A percentile compares a stretch with the other conserved stretches of the same genome.
Conservation (phyloP, 495 filamentous ascomycete species). For the Margaritispora aquatica region DNA sequence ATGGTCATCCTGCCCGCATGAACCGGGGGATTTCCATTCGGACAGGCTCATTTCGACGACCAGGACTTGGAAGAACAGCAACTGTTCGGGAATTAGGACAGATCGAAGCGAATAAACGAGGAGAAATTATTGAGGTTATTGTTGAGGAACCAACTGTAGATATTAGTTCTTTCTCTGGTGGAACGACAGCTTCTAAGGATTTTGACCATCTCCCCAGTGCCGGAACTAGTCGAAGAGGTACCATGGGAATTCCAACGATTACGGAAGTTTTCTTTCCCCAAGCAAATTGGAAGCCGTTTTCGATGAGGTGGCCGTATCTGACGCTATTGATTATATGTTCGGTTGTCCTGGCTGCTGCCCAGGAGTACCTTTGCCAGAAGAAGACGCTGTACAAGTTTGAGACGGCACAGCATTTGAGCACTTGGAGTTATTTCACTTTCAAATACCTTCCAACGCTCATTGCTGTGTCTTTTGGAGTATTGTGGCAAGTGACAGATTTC, state of each 20-base stretch:
- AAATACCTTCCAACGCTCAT: slow-evolving; percentile 67
- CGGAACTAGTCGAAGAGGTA: background rate
- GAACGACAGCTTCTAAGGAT: slow-evolving; percentile 2
- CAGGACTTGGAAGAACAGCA: slow-evolving; percentile 23
- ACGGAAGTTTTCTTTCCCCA: slow-evolving; percentile 47
- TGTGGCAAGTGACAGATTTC: slow-evolving; percentile 71
- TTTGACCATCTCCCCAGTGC: slow-evolving; percentile 6
- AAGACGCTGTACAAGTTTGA: slow-evolving; percentile 43
- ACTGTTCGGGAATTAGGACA: slow-evolving; percentile 39
- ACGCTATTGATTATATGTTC: slow-evolving; percentile 50
- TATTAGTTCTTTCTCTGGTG: slow-evolving; percentile 30
- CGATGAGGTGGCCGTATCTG: slow-evolving; percentile 62
- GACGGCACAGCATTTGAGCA: slow-evolving; percentile 41
- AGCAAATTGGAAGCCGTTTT: slow-evolving; percentile 67
- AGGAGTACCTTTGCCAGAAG: slow-evolving; percentile 56
- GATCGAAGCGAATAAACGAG: slow-evolving; percentile 43
- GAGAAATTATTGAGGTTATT: slow-evolving; percentile 44
- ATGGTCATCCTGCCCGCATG: slow-evolving; percentile 12
- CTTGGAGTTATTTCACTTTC: slow-evolving; percentile 55
- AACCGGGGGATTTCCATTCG: slow-evolving; percentile 11
- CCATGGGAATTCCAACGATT: slow-evolving; percentile 7
- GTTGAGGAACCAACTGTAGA: slow-evolving; percentile 35
- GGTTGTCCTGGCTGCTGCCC: slow-evolving; percentile 42
- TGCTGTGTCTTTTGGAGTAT: slow-evolving; percentile 62
- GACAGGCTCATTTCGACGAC: slow-evolving; percentile 20